These are phyloP conservation scores for Arctium lappa DNA, from an alignment of 129 eudicot genomes.

Conservation along the genomic window DNA sequence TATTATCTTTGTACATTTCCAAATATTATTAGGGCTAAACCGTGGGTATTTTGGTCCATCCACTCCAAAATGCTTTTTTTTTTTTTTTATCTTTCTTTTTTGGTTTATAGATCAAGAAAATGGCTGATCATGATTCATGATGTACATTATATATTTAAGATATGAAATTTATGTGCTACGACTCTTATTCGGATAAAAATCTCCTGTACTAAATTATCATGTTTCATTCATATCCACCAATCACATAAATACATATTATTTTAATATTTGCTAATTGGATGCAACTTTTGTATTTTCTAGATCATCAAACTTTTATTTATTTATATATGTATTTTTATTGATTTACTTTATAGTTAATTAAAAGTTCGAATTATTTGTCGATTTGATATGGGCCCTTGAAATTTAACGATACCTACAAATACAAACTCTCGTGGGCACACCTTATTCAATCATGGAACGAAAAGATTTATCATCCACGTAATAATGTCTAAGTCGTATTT, in stretches of 20 bases:
- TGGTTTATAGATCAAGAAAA: constrained; percentile 35
- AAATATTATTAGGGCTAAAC: constrained; percentile 50
- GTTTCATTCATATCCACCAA: too few species aligned
- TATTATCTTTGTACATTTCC: constrained; percentile 9
- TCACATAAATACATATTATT: too few species aligned
- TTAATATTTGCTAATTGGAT: neutral
- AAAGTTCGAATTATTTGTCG: neutral
- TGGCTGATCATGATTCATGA: constrained; percentile 32
- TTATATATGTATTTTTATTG: neutral
- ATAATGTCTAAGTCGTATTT: neutral
- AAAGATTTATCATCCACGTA: neutral
- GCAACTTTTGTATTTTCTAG: neutral
- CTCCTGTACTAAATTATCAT: too few species aligned
- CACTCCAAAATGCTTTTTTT: neutral
- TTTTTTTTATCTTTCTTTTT: constrained; percentile 11
- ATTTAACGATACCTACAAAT: neutral
- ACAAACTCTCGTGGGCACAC: neutral
- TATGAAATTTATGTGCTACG: constrained; percentile 12
- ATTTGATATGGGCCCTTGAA: neutral
- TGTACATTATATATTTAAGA: constrained; percentile 40
- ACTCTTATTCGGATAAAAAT: too few species aligned
- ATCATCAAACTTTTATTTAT: neutral
- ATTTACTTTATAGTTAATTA: neutral
- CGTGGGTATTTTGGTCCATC: constrained; percentile 88
- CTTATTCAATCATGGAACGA: neutral